These are phyloP conservation scores for Microcyclospora pomicola DNA, from an alignment of 2,329 filamentous ascomycete species.

Conservation along the genomic window DNA sequence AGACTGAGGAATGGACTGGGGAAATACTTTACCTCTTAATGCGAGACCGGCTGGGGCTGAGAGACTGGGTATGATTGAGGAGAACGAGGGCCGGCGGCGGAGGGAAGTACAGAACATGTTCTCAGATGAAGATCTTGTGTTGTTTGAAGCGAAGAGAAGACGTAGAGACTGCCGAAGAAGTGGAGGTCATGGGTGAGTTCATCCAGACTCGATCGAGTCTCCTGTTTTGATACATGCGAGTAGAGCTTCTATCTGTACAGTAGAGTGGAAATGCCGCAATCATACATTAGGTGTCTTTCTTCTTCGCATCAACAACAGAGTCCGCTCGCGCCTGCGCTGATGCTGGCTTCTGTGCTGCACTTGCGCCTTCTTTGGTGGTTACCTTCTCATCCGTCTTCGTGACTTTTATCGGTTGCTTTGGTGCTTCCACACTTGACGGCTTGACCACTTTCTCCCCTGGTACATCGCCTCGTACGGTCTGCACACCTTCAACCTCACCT, in stretches of 20 bases:
- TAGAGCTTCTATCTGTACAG: conserved; percentile 6
- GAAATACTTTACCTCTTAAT: conserved; percentile 18
- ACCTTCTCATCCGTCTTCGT: conserved; percentile 2
- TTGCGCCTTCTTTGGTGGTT: conserved; percentile 2
- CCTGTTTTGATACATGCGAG: too few species aligned
- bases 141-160: too few species aligned
- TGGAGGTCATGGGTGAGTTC: too few species aligned
- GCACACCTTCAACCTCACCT: conserved; percentile 1
- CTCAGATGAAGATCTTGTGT: not conserved
- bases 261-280: not conserved
- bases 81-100: conserved; percentile 26
- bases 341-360: not conserved
- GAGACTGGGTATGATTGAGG: conserved; percentile 23
- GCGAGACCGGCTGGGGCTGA: conserved; percentile 7
- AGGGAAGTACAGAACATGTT: conserved; percentile 30
- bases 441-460: conserved; percentile 3
- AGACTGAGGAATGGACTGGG: not conserved
- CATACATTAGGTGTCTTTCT: conserved; percentile 12
- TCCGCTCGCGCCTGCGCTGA: conserved; percentile 6
- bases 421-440: not conserved
- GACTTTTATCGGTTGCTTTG: not conserved
- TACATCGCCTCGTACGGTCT: conserved; percentile 6
- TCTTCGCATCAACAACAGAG: conserved; percentile 8
- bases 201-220: too few species aligned
- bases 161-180: too few species aligned